Base-by-base conservation (phyloP, 2,329 filamentous ascomycete species). In the Beauveria sp. region DNA sequence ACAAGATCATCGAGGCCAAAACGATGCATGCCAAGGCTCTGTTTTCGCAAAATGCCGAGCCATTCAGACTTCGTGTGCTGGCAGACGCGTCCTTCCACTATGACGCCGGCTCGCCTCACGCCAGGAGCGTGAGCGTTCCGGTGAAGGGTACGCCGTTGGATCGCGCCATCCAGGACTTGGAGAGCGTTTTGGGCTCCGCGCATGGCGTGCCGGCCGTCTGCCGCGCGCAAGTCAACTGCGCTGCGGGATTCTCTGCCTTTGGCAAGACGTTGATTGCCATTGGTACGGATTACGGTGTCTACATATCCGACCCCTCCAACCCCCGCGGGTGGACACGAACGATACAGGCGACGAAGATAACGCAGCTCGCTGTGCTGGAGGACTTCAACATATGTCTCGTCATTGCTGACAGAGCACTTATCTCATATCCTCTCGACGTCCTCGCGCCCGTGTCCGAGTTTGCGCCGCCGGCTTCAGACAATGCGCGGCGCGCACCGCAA, bases 281-380 rank as follows among this genome's bases (percentile, higher is more conserved):
- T 62, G 95, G 96, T 49, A 99, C 95, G 1, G 95, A 99, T 71
- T 93, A 90, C 73, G 95, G 95, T 38, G 91, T 99, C 4, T 99
- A 87, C 72, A 89, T 96, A 53, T 90, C 93, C 3, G 91, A 96
- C 67, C 87, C 91, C 58, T 87, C 89, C 57, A 93, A 98, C 71
- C 91, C 95, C 62, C 86, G 96, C 69, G 92, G 91, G 14, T 99
- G 95, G 95, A 85, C 81, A 63, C 89, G 90, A 89, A 87, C 90
- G 8, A 91, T 97, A 26, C 85, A 87, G 71, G 85, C 87, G 66
- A 78, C 79, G 51, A 86, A 87, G 62, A 93, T 99, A 18, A 96
- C 93, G 2, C 95, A 99, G 72, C 90, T 99, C 53, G 88, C 95
- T 0, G 90, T 99, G 0, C 84, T 99, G 7, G 96, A 99, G 71